Conservation (phyloP, 345 rosid genomes). For the Lenwebbia sp. region DNA sequence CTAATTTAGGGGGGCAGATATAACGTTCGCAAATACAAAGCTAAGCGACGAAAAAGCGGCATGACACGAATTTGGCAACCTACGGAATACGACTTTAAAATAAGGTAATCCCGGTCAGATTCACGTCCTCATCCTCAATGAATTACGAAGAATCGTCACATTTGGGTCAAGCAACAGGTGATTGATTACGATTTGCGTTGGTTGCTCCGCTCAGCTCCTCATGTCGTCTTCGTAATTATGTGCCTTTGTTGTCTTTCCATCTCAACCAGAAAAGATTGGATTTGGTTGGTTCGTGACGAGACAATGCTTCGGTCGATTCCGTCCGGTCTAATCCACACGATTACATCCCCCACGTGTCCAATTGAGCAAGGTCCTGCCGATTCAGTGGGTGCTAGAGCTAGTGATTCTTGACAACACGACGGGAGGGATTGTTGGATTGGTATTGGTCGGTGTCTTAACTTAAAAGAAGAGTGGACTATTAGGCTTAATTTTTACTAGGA, state of each 20-base stretch:
- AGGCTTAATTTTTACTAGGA: neutral
- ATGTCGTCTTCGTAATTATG: neutral
- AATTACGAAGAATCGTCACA: neutral
- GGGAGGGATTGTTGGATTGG: neutral
- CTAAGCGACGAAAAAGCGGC: neutral
- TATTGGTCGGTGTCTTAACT: neutral
- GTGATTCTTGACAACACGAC: neutral
- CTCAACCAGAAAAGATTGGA: neutral
- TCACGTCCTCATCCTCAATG: neutral
- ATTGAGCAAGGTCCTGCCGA: too few species aligned
- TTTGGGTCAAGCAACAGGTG: neutral
- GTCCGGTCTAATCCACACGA: neutral
- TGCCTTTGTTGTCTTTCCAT: neutral
- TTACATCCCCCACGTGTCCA: neutral
- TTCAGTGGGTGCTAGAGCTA: too few species aligned
- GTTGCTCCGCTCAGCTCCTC: neutral
- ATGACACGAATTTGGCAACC: neutral
- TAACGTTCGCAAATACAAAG: neutral
- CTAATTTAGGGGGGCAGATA: neutral
- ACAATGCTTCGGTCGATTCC: neutral
- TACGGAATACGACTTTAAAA: neutral
- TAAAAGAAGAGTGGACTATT: neutral
- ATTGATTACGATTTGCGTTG: neutral
- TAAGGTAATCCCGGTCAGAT: neutral
- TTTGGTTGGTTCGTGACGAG: neutral